Conservation (phyloP, 2,329 filamentous ascomycete species). For the Colletotrichum sp. region DNA sequence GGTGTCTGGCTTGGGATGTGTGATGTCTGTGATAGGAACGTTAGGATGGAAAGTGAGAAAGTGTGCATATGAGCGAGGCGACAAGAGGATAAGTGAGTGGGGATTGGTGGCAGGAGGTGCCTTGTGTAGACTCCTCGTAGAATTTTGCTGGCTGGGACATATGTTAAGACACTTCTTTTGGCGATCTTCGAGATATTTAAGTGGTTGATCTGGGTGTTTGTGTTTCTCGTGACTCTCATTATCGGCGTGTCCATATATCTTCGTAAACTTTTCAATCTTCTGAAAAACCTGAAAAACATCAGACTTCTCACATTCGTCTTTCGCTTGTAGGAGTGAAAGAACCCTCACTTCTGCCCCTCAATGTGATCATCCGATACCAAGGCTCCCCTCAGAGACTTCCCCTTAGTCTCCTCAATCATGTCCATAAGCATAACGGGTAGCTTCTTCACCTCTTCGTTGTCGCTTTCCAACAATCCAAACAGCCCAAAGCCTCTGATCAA, state of each 20-base stretch:
- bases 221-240: background rate
- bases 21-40: background rate
- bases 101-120: accelerated
- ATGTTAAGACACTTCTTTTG: no score
- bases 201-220: accelerated
- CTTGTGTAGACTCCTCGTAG: background rate
- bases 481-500: background rate
- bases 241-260: background rate
- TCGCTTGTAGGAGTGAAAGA: background rate
- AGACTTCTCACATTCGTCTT: background rate
- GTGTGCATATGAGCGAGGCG: background rate
- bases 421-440: background rate
- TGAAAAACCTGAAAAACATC: background rate
- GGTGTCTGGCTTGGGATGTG: background rate
- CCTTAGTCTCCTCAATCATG: background rate
- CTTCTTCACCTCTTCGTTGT: background rate
- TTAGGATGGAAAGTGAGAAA: background rate
- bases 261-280: background rate
- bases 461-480: background rate
- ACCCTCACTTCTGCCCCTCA: background rate
- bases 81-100: background rate
- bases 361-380: background rate
- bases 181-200: background rate
- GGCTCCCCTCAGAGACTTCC: background rate
- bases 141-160: accelerated